Evolutionary conservation across 495 filamentous ascomycete genomes (phyloP).

Genomic region (Penicillium argentinense): DNA sequence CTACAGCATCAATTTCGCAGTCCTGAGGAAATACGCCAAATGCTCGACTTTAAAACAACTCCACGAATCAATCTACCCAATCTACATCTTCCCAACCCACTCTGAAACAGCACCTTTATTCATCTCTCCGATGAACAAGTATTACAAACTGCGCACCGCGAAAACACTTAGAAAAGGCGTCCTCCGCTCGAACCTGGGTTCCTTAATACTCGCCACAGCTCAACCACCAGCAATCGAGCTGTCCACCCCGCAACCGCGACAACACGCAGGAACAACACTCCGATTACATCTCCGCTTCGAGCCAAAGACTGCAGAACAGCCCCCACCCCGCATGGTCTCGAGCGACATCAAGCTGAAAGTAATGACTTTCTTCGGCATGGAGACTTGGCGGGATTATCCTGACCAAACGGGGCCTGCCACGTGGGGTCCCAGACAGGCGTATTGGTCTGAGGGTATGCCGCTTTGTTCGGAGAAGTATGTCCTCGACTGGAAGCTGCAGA

Average conservation of each 20-base stretch:
- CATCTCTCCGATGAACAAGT: not conserved
- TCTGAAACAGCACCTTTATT: conserved; percentile 5
- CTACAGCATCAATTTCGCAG: conserved; percentile 4
- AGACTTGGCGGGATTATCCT: conserved; percentile 7
- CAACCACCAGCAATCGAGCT: conserved; percentile 5
- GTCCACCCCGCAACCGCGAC: not conserved
- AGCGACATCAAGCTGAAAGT: conserved; percentile 5
- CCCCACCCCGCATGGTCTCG: not conserved
- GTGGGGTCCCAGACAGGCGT: conserved; percentile 1
- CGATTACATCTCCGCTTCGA: conserved; percentile 1
- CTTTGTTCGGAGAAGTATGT: not conserved
- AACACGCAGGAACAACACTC: not conserved
- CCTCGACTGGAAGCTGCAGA: not conserved
- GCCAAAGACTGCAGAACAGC: not conserved
- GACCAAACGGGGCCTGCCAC: not conserved
- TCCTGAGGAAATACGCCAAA: conserved; percentile 1
- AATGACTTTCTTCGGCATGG: conserved; percentile 10
- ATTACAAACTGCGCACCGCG: not conserved
- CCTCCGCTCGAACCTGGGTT: not conserved
- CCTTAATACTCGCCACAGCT: not conserved
- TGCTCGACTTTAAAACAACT: no score
- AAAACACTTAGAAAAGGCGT: not conserved
- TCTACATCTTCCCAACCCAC: conserved; percentile 5
- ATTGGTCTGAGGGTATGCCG: conserved; percentile 6
- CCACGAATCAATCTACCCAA: not conserved